A percentile compares a stretch with the other conserved stretches of the same genome.
These are phyloP conservation scores for Lasiodiplodia theobromae DNA, from an alignment of 2,329 filamentous ascomycete species.

Conservation along the genomic window DNA sequence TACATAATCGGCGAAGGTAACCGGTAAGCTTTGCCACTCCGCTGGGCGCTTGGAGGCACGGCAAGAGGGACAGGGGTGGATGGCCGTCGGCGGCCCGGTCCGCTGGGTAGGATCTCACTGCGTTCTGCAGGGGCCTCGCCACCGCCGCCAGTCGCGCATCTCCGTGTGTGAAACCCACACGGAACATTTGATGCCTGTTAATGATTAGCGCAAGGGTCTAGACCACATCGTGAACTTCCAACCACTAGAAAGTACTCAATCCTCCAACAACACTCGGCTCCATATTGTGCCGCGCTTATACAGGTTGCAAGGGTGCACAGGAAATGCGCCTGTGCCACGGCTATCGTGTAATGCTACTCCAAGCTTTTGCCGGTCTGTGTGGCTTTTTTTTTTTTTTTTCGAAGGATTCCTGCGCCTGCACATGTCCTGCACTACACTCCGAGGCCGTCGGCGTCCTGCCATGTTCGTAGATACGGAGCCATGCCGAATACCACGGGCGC, in stretches of 20 bases:
- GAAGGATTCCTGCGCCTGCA: background rate
- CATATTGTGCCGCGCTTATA: background rate
- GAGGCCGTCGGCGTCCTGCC: background rate
- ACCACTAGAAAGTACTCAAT: background rate
- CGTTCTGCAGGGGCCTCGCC: background rate
- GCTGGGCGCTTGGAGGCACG: background rate
- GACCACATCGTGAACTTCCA: background rate
- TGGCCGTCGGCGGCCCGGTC: background rate
- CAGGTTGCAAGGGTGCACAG: background rate
- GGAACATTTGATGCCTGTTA: background rate
- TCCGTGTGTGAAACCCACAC: background rate
- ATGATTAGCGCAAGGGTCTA: background rate
- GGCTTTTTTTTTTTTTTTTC: background rate
- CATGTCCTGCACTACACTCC: background rate
- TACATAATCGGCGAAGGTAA: background rate
- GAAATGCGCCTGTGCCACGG: background rate
- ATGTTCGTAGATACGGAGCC: background rate
- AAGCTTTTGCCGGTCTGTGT: background rate
- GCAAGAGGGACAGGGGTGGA: background rate
- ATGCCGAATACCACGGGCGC: background rate
- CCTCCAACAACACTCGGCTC: background rate
- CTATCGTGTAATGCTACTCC: background rate
- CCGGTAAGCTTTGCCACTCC: background rate
- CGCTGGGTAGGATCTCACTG: background rate
- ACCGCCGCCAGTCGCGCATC: background rate